Conservation (phyloP, 768 basidiomycete genomes). For the Pleurotus cornucopiae region DNA sequence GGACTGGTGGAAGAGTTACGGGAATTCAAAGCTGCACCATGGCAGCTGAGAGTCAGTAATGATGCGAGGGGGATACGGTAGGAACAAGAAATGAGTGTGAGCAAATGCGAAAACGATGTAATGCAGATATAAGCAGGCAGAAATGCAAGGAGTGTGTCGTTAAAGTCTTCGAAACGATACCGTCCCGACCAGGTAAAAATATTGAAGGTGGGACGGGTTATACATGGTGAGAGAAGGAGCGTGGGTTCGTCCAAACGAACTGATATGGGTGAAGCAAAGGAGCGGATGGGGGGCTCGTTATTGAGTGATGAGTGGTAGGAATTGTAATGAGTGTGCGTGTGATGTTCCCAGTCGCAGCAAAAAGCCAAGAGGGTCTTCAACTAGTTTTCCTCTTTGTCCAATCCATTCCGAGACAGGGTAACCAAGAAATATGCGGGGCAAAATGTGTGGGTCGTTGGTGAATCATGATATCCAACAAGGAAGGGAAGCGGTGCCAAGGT, state of each 20-base stretch:
- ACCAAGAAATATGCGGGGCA: background rate
- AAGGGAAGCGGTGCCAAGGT: background rate
- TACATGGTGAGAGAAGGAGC: background rate
- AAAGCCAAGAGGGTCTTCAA: background rate
- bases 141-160: constrained; percentile 8
- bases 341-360: background rate
- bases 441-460: background rate
- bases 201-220: background rate
- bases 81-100: background rate
- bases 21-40: too few relatives aligned
- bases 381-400: background rate
- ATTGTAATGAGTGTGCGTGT: constrained; percentile 1
- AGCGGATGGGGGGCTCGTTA: constrained; percentile 1
- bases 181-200: constrained; percentile 5
- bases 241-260: background rate
- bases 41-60: background rate
- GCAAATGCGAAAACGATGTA: background rate
- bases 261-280: constrained; percentile 7
- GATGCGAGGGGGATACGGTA: background rate
- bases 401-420: constrained; percentile 4
- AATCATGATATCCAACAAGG: background rate
- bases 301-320: constrained; percentile 2
- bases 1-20: background rate
- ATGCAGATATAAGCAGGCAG: constrained; percentile 7
- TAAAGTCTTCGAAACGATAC: background rate